Evolutionary conservation across 225 moss, liverwort and hornwort species (phyloP).

Genomic region (Takakia lepidozioides): DNA sequence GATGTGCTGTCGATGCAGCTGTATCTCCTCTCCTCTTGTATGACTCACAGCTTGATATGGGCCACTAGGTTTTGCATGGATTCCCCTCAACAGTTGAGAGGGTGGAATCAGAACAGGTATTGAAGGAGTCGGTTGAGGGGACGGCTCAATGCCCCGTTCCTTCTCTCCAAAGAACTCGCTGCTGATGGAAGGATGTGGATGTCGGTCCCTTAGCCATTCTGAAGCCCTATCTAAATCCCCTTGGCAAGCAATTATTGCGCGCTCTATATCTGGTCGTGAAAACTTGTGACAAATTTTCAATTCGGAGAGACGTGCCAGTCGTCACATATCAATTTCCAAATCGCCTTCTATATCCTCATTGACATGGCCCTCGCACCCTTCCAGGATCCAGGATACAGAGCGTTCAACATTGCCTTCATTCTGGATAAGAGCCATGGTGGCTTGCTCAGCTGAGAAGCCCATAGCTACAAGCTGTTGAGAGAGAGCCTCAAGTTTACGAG

Average conservation of each 20-base stretch:
- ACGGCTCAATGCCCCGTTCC: constrained; percentile 19
- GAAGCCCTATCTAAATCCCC: constrained; percentile 38
- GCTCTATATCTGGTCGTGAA: constrained; percentile 35
- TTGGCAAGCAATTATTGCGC: constrained; percentile 38
- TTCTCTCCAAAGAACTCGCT: constrained; percentile 4
- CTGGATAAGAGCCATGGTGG: constrained; percentile 43
- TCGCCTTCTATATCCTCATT: constrained; percentile 24
- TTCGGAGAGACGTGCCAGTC: constrained; percentile 39
- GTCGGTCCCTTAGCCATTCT: constrained; percentile 33
- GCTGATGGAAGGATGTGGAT: constrained; percentile 16
- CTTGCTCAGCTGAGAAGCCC: constrained; percentile 36
- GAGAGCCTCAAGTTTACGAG: constrained; percentile 37
- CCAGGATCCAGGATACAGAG: constrained; percentile 40
- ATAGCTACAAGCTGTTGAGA: constrained; percentile 38
- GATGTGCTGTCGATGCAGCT: constrained; percentile 7
- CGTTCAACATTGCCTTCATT: constrained; percentile 43
- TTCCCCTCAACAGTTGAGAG: constrained; percentile 19
- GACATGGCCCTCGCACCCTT: constrained; percentile 43
- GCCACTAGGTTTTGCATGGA: constrained; percentile 16
- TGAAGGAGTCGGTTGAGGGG: constrained; percentile 7
- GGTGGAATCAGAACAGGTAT: constrained; percentile 2
- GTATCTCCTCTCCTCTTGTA: constrained; percentile 24
- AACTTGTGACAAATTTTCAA: constrained; percentile 35
- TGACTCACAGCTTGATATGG: constrained; percentile 22
- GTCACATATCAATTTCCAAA: constrained; percentile 39